Conservation (phyloP, 1,139 yeast genomes). For the Sugiyamaella sp. region DNA sequence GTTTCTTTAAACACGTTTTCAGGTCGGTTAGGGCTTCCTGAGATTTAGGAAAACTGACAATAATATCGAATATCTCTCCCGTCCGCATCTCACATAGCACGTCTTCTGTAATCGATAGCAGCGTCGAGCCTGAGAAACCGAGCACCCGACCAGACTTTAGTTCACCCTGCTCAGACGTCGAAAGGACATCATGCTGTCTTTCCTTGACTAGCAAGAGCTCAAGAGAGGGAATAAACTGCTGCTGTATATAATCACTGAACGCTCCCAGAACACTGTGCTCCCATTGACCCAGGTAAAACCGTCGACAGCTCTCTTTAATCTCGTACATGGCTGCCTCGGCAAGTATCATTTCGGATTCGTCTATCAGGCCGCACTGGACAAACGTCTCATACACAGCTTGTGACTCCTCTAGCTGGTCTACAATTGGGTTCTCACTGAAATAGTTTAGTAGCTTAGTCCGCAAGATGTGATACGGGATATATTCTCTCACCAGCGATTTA, state of each 20-base stretch:
- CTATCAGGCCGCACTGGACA: constrained; percentile 11
- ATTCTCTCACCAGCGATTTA: constrained; percentile 13
- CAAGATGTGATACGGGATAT: constrained; percentile 9
- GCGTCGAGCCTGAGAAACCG: neutral
- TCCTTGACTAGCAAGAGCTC: neutral
- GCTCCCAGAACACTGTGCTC: constrained; percentile 25
- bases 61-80: constrained; percentile 66
- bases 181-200: neutral
- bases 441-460: constrained; percentile 1
- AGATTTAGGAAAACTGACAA: constrained; percentile 61
- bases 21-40: constrained; percentile 65
- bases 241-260: constrained; percentile 26
- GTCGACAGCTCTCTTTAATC: constrained; percentile 15
- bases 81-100: constrained; percentile 48
- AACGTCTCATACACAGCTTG: constrained; percentile 8
- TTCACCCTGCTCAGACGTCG: neutral
- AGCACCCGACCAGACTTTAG: neutral
- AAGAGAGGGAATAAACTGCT: constrained; percentile 2
- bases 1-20: constrained; percentile 40
- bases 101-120: constrained; percentile 13
- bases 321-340: constrained; percentile 12
- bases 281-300: constrained; percentile 1
- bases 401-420: neutral
- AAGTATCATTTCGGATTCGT: constrained; percentile 18
- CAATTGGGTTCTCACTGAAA: constrained; percentile 9